Conservation (phyloP, 73 alveolate species). For the Paramecium octaurelia region DNA sequence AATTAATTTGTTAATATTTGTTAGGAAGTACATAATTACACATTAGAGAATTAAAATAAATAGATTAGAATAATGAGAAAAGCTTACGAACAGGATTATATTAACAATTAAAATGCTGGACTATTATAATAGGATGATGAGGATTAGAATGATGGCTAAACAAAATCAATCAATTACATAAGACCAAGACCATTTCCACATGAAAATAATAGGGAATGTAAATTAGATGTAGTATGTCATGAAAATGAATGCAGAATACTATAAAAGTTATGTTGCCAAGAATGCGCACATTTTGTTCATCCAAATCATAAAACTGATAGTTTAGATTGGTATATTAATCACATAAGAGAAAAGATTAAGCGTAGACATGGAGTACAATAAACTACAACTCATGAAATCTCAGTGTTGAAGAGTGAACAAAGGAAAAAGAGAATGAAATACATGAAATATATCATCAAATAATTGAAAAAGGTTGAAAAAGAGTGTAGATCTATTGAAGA, state of each 20-base stretch:
- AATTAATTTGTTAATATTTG: not conserved
- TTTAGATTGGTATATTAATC: constrained; percentile 44
- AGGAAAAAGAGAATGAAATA: constrained; percentile 26
- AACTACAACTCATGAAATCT: not conserved
- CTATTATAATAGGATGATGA: not conserved
- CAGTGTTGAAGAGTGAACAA: not conserved
- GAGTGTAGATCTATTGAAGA: constrained; percentile 43
- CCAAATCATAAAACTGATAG: constrained; percentile 30
- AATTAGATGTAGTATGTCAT: not conserved
- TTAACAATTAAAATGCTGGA: not conserved
- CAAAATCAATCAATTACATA: not conserved
- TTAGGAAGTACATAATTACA: not conserved
- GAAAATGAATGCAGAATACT: constrained; percentile 11
- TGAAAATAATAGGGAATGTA: not conserved
- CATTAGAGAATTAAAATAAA: not conserved
- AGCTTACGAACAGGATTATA: not conserved
- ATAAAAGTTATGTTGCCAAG: not conserved
- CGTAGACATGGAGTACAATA: not conserved
- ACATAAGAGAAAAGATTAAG: constrained; percentile 10
- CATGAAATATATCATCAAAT: not conserved
- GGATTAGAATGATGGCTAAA: not conserved
- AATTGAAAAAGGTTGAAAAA: constrained; percentile 13
- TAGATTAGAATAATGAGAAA: not conserved
- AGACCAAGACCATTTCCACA: not conserved
- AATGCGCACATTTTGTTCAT: not conserved